Evolutionary conservation across 2,329 filamentous ascomycete species (phyloP), one percentile per base, ranked within the genome.

Genomic region (Fusarium kyushuense): DNA sequence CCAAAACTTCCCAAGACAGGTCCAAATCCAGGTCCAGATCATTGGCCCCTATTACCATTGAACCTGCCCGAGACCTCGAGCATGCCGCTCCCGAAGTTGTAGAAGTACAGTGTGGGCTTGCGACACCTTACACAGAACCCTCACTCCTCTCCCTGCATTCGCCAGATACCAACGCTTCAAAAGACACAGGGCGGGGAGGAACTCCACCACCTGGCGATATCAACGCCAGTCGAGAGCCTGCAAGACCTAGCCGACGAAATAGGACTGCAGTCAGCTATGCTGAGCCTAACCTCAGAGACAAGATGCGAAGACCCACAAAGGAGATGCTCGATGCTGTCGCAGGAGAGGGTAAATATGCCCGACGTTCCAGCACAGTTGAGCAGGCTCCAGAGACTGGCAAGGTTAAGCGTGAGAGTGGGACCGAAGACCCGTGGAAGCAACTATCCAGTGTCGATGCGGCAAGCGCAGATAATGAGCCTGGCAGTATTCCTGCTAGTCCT

Each of bases 261-360:
- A 84, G 90, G 72, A 81, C 87, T 13, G 84, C 89, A 49, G 86
- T 96, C 64, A 95, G 91, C 80, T 96, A 96, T 76, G 91, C 92
- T 13, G 92, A 95, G 76, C 92, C 92, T 2, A 95, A 92, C 73
- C 82, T 96, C 41, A 86, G 91, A 65, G 91, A 90, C 75, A 96
- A 96, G 80, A 94, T 96, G 92, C 87, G 92, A 60, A 86, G 92
- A 61, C 92, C 92, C 23, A 92, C 90, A 2, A 92, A 92, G 75
- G 88, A 92, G 67, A 79, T 94, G 12, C 87, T 90, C 35, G 91
- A 94, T 76, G 92, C 92, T 2, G 92, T 95, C 16, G 79, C 85
- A 13, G 88, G 86, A n/a, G 86, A 90, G 70, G 86, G 84, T 32
- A 89, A 85, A 73, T 82, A 84, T 60, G 59, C 83, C 68, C 75